phyloP scores from a whole-genome alignment of 306 rosid species.

The Cucumis sativus region DNA sequence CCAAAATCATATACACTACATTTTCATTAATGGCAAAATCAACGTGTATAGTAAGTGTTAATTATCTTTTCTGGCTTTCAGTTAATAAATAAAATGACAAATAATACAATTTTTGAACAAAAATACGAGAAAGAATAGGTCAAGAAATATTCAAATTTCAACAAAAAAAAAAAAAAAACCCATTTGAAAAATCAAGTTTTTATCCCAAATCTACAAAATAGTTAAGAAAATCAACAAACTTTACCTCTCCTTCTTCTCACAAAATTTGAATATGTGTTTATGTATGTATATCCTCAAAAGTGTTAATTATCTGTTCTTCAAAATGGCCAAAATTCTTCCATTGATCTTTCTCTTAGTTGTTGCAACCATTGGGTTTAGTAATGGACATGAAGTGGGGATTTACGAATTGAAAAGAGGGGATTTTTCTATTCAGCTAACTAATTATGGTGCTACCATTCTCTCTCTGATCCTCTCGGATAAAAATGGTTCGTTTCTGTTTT shows the following conservation, averaged over 20 bases:
- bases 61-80: too few relatives aligned
- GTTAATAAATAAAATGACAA: background rate
- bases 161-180: background rate
- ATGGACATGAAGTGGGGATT: slow-evolving; percentile 9
- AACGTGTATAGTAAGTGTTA: background rate
- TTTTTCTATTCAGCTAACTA: slow-evolving; percentile 17
- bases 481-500: slow-evolving; percentile 8
- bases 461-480: slow-evolving; percentile 26
- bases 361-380: slow-evolving; percentile 1
- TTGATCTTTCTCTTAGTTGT: background rate
- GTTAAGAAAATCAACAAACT: background rate
- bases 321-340: slow-evolving; percentile 13
- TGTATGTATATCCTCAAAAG: background rate
- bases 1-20: too few relatives aligned
- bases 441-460: slow-evolving; percentile 27
- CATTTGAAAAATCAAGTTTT: background rate
- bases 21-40: background rate
- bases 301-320: background rate
- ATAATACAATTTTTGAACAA: background rate
- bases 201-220: background rate
- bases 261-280: background rate
- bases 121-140: background rate
- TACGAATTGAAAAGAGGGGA: slow-evolving; percentile 22
- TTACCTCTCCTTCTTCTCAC: background rate
- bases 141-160: background rate